Evolutionary conservation across 2,329 filamentous ascomycete species (phyloP).

Genomic region (Trichoderma citrinoviride): DNA sequence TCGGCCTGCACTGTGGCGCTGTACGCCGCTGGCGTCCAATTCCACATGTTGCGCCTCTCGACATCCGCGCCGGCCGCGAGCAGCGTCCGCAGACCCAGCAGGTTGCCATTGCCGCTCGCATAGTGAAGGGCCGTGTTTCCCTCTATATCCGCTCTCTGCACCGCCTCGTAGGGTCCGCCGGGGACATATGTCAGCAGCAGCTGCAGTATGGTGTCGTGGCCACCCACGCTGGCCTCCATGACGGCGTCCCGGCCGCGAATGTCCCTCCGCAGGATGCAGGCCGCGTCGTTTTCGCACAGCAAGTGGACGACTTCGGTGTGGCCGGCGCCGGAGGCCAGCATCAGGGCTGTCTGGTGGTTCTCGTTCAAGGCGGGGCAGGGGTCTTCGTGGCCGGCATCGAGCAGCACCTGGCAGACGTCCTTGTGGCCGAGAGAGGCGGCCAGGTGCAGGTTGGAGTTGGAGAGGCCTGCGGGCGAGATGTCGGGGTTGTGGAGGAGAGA

Average conservation of each 20-base stretch:
- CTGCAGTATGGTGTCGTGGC: conserved; percentile 64
- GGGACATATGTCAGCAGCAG: conserved; percentile 61
- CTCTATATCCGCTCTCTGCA: conserved; percentile 60
- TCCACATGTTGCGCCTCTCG: conserved; percentile 68
- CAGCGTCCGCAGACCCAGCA: conserved; percentile 73
- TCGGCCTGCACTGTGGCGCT: conserved; percentile 79
- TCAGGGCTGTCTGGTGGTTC: conserved; percentile 74
- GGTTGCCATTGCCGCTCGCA: conserved; percentile 75
- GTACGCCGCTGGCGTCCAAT: conserved; percentile 82
- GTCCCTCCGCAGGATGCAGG: conserved; percentile 64
- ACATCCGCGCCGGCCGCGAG: conserved; percentile 76
- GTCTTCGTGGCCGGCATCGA: conserved; percentile 73
- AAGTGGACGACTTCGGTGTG: conserved; percentile 73
- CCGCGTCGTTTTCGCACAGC: conserved; percentile 62
- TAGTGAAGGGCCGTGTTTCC: conserved; percentile 90
- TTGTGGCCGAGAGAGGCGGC: conserved; percentile 71
- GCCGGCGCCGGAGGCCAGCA: conserved; percentile 68
- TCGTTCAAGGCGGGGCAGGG: conserved; percentile 73
- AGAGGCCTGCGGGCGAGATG: conserved; percentile 61
- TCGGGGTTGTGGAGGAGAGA: conserved; percentile 76
- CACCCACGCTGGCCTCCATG: conserved; percentile 60
- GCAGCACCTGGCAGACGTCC: conserved; percentile 65
- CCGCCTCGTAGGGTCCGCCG: conserved; percentile 50
- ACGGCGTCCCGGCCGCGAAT: conserved; percentile 68
- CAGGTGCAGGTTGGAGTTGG: conserved; percentile 81